These are phyloP conservation scores for apple (Malus domestica) DNA, from an alignment of 306 rosid species.

Conservation along the genomic window ASM211411v1 NC_041795.1:21705001-21705500, in stretches of 20 bases:
- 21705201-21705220: not conserved
- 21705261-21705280: conserved; percentile 89
- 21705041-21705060: conserved; percentile 85
- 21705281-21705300: conserved; percentile 74
- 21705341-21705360: conserved; percentile 85
- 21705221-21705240: conserved; percentile 64
- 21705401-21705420: conserved; percentile 96
- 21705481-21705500: not conserved
- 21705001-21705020: not conserved
- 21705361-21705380: conserved; percentile 95
- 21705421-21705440: conserved; percentile 99
- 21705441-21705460: conserved; percentile 4
- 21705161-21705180: not conserved
- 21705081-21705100: conserved; percentile 86
- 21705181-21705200: not conserved
- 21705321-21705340: conserved; percentile 96
- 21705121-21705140: conserved; percentile 57
- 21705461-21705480: not conserved
- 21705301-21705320: conserved; percentile 98
- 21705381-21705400: conserved; percentile 86
- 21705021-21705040: conserved; percentile 40
- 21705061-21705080: conserved; percentile 78
- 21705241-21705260: conserved; percentile 92
- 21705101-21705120: conserved; percentile 85
- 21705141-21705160: not conserved